Base-by-base conservation (phyloP, 805 yeast genomes). In the Yarrowia deformans region DNA sequence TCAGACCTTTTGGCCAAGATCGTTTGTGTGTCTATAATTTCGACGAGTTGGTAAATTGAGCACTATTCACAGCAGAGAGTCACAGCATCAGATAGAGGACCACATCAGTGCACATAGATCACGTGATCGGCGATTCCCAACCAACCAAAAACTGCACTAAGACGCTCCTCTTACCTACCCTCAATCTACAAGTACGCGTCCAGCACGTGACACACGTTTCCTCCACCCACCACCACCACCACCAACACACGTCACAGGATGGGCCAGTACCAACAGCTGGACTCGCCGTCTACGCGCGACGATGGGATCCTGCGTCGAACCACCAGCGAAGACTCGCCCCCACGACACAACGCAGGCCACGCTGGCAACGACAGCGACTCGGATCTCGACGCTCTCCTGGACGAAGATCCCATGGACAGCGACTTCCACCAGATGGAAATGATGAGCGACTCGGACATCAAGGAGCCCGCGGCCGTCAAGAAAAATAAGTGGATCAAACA, bases 401-500 rank as follows among this genome's bases (percentile, higher is more conserved):
- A 60, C 14, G 66, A 60, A 8, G 66, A 60, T 16, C 52, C 50
- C 52, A 40, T 60, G 42, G 66, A 18, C 5, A 16, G 12, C 16
- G 49, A 45, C 34, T 60, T 60, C 14, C 66, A 60, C n/a, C 42
- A 45, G 43, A 60, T 49, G 60, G 68, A 48, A n/a, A 46, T 61
- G 68, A 48, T 63, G 68, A 48, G 61, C 60, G 61, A 63, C 35
- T 16, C 43, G 9, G 66, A 45, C 23, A 12, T 8, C 66, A 60
- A 60, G 42, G 66, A 18, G 6, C 32, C 55, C 8, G 46, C 23
- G 3, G 52, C 34, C 14, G 3, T 56, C 52, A 52, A 67, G n/a
- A 67, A 67, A n/a, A 46, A 40, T 35, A 54, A 67, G 68, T 52
- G 64, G 69, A 46, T 67, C 48, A 45, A 69, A 35, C 69, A 61